Percentiles rank a stretch among this genome's conserved stretches.
Evolutionary conservation across 2,329 filamentous ascomycete species (phyloP).

Genomic region (Fonsecaea pugnacius): DNA sequence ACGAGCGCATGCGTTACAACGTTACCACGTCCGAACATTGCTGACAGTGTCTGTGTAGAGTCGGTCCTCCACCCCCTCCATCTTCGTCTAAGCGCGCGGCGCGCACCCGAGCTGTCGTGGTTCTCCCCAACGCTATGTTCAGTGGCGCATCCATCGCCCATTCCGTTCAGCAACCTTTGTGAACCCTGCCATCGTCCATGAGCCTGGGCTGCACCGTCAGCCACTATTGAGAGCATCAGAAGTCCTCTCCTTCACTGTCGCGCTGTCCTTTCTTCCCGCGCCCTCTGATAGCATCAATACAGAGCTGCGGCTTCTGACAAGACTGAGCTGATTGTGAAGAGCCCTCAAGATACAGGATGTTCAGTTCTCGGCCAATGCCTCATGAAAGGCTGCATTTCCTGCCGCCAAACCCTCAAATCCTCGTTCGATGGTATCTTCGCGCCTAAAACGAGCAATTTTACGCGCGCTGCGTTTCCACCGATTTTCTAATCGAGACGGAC

Average conservation of each 20-base stretch:
- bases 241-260: background rate
- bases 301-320: background rate
- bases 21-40: background rate
- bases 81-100: no score
- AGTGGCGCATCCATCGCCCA: background rate
- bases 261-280: background rate
- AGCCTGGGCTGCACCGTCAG: background rate
- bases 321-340: background rate
- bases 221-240: background rate
- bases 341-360: background rate
- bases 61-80: background rate
- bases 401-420: background rate
- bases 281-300: background rate
- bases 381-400: background rate
- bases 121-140: background rate
- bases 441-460: background rate
- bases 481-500: background rate
- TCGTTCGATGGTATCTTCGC: background rate
- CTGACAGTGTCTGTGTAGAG: background rate
- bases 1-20: background rate
- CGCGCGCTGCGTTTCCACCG: background rate
- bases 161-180: background rate
- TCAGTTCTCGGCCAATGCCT: background rate
- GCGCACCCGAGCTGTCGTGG: no score
- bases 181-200: background rate